Base-by-base conservation (phyloP, 2,329 filamentous ascomycete species). In the Plenodomus biglobosus region DNA sequence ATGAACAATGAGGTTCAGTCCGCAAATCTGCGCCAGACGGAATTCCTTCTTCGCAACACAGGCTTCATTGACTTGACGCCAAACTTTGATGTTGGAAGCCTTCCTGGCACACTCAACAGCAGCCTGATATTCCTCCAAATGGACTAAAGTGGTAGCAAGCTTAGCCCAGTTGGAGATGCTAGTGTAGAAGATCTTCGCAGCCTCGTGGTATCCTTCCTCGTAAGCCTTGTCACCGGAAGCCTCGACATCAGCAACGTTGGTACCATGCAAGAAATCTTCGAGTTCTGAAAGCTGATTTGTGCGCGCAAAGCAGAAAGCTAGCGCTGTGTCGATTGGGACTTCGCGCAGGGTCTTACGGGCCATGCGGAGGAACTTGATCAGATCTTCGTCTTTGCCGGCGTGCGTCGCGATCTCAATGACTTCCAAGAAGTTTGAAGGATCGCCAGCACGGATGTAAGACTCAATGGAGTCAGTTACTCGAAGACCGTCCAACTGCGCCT, bases 91-190 rank as follows among this genome's bases (percentile, higher is more conserved):
- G 75, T 90, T 97, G 80, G 97, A 99, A 64, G 94, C 94, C 78
- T 99, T 97, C 72, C 94, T 89, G 20, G 95, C 94, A 67, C 91
- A 96, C 73, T 99, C 94, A 36, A 99, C 94, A 38, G 94, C 94
- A 62, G 90, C 90, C 75, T 99, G 95, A 78, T 99, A 97, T 62
- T 99, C 94, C 58, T 86, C 88, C 6, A 99, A 85, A 73, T 97
- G 91, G n/a, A 99, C 94, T 52, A 97, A 83, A 10, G 94, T 99
- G 10, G 94, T 97, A 13, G 94, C 92, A 64, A 99, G 85, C 80
- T 99, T 99, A 46, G 92, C 92, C 94, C 94, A 99, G 82, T 99
- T 99, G 45, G 94, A 99, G 71, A 99, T 95, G 77, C 90, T 97
- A 46, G 85, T 90, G 78, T 86, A 99, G 82, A 97, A 99, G 68